phyloP scores from a whole-genome alignment of 495 filamentous ascomycete species.

The Hypoxylon fragiforme region DNA sequence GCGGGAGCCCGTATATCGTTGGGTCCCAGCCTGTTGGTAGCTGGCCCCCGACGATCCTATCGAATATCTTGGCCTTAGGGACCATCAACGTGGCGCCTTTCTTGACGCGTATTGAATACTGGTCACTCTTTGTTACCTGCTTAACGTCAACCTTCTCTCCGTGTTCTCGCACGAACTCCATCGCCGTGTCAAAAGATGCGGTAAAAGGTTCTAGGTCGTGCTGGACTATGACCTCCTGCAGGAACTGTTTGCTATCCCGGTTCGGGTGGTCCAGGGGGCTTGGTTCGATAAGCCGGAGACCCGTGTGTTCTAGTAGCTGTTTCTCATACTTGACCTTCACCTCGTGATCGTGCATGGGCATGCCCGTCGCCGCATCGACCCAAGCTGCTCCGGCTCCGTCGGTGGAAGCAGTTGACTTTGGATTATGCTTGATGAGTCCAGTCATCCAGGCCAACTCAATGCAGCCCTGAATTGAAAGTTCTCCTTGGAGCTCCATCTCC shows the following conservation, averaged over 20 bases:
- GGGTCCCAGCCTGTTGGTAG: slow-evolving; percentile 96
- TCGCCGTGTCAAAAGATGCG: slow-evolving; percentile 90
- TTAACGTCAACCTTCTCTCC: slow-evolving; percentile 96
- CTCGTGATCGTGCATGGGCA: slow-evolving; percentile 87
- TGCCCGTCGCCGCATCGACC: slow-evolving; percentile 79
- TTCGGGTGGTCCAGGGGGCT: slow-evolving; percentile 91
- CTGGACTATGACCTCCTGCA: slow-evolving; percentile 94
- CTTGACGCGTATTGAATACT: slow-evolving; percentile 86
- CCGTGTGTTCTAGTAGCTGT: slow-evolving; percentile 83
- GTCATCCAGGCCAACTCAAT: slow-evolving; percentile 96
- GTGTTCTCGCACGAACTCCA: slow-evolving; percentile 94
- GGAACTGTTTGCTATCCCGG: slow-evolving; percentile 91
- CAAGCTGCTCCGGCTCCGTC: slow-evolving; percentile 79
- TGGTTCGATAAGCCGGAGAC: slow-evolving; percentile 86
- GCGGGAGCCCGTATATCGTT: slow-evolving; percentile 86
- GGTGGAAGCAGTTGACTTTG: slow-evolving; percentile 79
- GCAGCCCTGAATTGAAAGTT: slow-evolving; percentile 86
- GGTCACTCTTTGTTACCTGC: slow-evolving; percentile 85
- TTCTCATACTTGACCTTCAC: slow-evolving; percentile 86
- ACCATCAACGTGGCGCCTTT: slow-evolving; percentile 90
- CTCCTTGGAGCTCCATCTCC: slow-evolving; percentile 88
- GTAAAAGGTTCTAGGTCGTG: slow-evolving; percentile 96
- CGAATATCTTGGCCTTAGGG: slow-evolving; percentile 94
- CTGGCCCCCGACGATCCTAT: slow-evolving; percentile 94
- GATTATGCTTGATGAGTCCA: slow-evolving; percentile 78